phyloP scores from a whole-genome alignment of 331 rosid genomes.

The Malus hybrid region DNA sequence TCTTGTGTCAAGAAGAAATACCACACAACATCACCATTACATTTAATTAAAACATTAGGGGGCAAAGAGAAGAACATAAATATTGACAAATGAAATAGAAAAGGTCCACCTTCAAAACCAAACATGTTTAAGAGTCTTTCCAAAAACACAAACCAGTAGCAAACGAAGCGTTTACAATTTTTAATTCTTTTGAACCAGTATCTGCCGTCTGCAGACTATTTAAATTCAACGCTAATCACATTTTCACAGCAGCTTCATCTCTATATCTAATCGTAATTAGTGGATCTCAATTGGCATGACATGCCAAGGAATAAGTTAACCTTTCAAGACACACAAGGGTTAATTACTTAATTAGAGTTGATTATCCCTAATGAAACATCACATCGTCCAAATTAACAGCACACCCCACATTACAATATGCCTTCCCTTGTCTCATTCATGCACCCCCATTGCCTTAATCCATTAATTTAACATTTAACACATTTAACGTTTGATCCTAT shows the following conservation, averaged over 20 bases:
- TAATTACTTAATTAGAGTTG: constrained; percentile 5
- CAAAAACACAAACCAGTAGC: constrained; percentile 19
- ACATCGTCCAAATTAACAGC: constrained; percentile 78
- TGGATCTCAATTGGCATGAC: constrained; percentile 22
- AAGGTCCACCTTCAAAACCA: constrained; percentile 1
- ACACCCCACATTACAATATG: constrained; percentile 51
- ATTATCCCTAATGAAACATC: constrained; percentile 48
- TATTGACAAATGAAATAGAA: not conserved
- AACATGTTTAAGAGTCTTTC: not conserved
- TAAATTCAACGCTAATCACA: constrained; percentile 19
- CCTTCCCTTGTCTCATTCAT: constrained; percentile 50
- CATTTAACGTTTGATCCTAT: too few species aligned
- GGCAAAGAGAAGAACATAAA: too few species aligned
- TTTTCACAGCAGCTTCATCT: constrained; percentile 12
- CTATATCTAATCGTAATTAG: constrained; percentile 13
- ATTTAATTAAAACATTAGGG: too few species aligned
- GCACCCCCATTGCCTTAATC: constrained; percentile 18
- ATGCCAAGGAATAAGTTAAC: constrained; percentile 38
- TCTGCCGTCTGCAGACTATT: constrained; percentile 55
- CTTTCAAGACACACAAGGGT: constrained; percentile 43
- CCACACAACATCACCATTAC: too few species aligned
- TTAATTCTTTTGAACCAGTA: constrained; percentile 14
- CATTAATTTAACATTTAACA: constrained; percentile 15
- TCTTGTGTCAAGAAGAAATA: too few species aligned
- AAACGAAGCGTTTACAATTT: constrained; percentile 20